Evolutionary conservation across 2,329 filamentous ascomycete species (phyloP).

Genomic region (Epichloe aotearoae): DNA sequence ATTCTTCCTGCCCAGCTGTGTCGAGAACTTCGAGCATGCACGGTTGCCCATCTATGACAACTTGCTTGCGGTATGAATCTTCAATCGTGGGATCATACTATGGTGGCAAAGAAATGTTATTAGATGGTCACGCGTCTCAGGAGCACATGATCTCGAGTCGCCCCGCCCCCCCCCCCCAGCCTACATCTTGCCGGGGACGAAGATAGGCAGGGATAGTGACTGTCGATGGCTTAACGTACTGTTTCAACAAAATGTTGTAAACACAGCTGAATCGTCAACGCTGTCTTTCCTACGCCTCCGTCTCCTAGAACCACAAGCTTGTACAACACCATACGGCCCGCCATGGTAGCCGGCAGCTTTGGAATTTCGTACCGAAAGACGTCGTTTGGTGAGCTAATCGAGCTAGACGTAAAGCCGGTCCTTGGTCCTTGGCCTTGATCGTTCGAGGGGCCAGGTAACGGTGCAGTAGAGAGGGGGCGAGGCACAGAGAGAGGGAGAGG

Average conservation of each 20-base stretch:
- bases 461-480: not conserved
- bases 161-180: not conserved
- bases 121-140: not conserved
- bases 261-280: conserved; percentile 90
- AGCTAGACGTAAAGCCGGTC: not conserved
- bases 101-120: conserved; percentile 1
- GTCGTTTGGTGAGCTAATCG: not conserved
- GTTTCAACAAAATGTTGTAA: conserved; percentile 98
- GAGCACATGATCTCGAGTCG: not conserved
- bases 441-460: not conserved
- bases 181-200: not conserved
- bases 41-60: conserved; percentile 85
- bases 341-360: conserved; percentile 40
- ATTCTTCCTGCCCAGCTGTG: conserved; percentile 96
- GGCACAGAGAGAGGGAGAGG: not conserved
- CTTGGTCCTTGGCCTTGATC: not conserved
- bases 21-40: conserved; percentile 97
- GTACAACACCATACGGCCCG: conserved; percentile 89
- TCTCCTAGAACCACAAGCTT: conserved; percentile 92
- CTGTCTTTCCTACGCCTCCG: conserved; percentile 88
- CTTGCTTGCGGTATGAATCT: conserved; percentile 77
- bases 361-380: not conserved
- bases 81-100: conserved; percentile 82
- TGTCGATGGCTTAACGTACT: conserved; percentile 29
- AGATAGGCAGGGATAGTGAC: not conserved